Percentiles rank a stretch among this genome's conserved stretches.
Evolutionary conservation across 345 rosid species (phyloP).

Genomic region (Populus ilicifolia): DNA sequence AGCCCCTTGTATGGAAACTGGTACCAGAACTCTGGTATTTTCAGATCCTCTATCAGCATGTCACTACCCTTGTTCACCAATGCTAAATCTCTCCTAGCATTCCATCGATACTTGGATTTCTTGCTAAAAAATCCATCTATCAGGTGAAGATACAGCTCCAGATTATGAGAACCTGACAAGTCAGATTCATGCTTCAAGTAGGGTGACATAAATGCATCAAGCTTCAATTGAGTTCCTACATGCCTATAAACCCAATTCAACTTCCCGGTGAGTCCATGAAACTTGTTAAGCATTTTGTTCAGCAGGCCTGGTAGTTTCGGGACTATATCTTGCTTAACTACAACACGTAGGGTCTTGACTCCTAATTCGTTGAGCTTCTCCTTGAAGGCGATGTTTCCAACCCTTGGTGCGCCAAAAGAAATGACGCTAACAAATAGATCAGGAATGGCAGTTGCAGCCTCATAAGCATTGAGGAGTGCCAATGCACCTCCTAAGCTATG

Average conservation of each 20-base stretch:
- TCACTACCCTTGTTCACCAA: constrained; percentile 55
- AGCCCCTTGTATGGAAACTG: constrained; percentile 30
- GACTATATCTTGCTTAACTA: constrained; percentile 54
- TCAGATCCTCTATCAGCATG: constrained; percentile 50
- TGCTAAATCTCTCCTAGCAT: constrained; percentile 56
- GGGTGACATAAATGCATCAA: constrained; percentile 41
- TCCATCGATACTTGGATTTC: constrained; percentile 41
- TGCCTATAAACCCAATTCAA: constrained; percentile 58
- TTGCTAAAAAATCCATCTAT: constrained; percentile 48
- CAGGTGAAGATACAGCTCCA: constrained; percentile 58
- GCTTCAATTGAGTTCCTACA: constrained; percentile 52
- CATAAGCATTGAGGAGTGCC: constrained; percentile 54
- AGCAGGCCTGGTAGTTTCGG: constrained; percentile 55
- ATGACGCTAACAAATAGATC: constrained; percentile 41
- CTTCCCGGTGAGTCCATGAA: constrained; percentile 31
- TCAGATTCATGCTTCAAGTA: constrained; percentile 43
- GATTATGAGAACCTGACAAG: constrained; percentile 41
- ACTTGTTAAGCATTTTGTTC: constrained; percentile 43
- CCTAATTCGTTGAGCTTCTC: constrained; percentile 40
- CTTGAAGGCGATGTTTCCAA: constrained; percentile 58
- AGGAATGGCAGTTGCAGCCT: constrained; percentile 42
- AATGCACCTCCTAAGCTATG: constrained; percentile 66
- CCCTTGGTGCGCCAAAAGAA: constrained; percentile 63
- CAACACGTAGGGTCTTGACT: constrained; percentile 52
- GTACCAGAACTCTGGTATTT: constrained; percentile 57